Percentiles rank a stretch among this genome's conserved stretches.
Conservation (phyloP, 495 filamentous ascomycete species). For the Pseudotulostoma volvatum region DNA sequence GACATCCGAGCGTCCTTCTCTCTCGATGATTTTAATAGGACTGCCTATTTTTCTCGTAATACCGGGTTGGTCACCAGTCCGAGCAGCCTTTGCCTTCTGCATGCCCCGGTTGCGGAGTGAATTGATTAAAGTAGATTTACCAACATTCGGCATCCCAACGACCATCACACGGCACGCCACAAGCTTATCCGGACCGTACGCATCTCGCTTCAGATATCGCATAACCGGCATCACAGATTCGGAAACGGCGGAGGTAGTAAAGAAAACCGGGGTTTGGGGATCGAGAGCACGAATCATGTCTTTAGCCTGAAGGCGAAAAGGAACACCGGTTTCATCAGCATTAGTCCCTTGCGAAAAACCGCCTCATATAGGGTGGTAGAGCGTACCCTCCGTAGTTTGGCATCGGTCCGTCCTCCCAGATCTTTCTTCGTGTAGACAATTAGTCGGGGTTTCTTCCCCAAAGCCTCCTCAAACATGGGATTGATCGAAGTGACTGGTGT, state of each 20-base stretch:
- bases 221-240: slow-evolving; percentile 38
- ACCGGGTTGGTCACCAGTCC: slow-evolving; percentile 74
- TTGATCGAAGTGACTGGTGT: slow-evolving; percentile 80
- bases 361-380: background rate
- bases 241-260: slow-evolving; percentile 39
- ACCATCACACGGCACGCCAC: slow-evolving; percentile 65
- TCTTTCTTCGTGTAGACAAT: slow-evolving; percentile 88
- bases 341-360: background rate
- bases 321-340: too few relatives aligned
- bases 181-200: slow-evolving; percentile 31
- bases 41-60: slow-evolving; percentile 73
- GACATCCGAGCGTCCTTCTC: slow-evolving; percentile 33
- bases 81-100: slow-evolving; percentile 56
- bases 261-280: slow-evolving; percentile 40
- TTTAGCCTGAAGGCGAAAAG: slow-evolving; percentile 14
- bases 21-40: slow-evolving; percentile 63
- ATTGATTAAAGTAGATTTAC: slow-evolving; percentile 80
- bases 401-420: slow-evolving; percentile 34
- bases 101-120: slow-evolving; percentile 55
- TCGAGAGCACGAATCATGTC: slow-evolving; percentile 43
- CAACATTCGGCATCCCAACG: slow-evolving; percentile 95
- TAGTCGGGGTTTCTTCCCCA: slow-evolving; percentile 52
- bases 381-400: slow-evolving; percentile 1
- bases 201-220: slow-evolving; percentile 34
- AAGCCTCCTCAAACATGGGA: slow-evolving; percentile 67